phyloP scores from a whole-genome alignment of 2,329 filamentous ascomycete species.

The Paradendryphiella salina region DNA sequence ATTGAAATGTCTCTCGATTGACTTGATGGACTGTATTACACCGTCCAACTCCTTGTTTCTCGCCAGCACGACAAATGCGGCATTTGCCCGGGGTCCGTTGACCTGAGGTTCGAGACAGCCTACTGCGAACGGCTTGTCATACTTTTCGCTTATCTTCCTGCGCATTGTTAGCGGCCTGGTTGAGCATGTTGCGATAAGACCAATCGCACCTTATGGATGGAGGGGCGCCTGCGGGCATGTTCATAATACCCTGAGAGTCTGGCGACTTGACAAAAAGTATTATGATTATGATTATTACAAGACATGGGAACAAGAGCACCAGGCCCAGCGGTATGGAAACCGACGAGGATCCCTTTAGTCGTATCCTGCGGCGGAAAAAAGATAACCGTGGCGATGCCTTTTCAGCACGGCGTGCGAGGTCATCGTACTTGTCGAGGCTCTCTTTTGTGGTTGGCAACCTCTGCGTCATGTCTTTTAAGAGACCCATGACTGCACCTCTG shows the following conservation, averaged over 20 bases:
- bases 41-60: slow-evolving; percentile 96
- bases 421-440: slow-evolving; percentile 50
- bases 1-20: slow-evolving; percentile 98
- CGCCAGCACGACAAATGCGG: slow-evolving; percentile 92
- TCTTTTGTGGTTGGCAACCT: slow-evolving; percentile 51
- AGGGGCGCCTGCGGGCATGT: slow-evolving; percentile 86
- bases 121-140: slow-evolving; percentile 94
- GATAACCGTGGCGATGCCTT: slow-evolving; percentile 61
- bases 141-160: slow-evolving; percentile 94
- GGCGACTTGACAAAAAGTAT: slow-evolving; percentile 88
- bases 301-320: slow-evolving; percentile 87
- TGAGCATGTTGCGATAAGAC: neutral
- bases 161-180: slow-evolving; percentile 22
- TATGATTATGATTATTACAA: slow-evolving; percentile 88
- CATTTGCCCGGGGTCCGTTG: slow-evolving; percentile 81
- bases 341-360: slow-evolving; percentile 86
- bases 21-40: slow-evolving; percentile 95
- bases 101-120: slow-evolving; percentile 82
- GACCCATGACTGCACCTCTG: slow-evolving; percentile 18
- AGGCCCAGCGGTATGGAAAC: slow-evolving; percentile 91
- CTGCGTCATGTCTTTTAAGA: slow-evolving; percentile 47
- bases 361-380: slow-evolving; percentile 84
- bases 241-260: slow-evolving; percentile 75
- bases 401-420: slow-evolving; percentile 49
- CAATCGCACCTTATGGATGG: slow-evolving; percentile 79